Evolutionary conservation across 371 early-diverging fungal genomes (phyloP).

Genomic region (Catenaria anguillulae): DNA sequence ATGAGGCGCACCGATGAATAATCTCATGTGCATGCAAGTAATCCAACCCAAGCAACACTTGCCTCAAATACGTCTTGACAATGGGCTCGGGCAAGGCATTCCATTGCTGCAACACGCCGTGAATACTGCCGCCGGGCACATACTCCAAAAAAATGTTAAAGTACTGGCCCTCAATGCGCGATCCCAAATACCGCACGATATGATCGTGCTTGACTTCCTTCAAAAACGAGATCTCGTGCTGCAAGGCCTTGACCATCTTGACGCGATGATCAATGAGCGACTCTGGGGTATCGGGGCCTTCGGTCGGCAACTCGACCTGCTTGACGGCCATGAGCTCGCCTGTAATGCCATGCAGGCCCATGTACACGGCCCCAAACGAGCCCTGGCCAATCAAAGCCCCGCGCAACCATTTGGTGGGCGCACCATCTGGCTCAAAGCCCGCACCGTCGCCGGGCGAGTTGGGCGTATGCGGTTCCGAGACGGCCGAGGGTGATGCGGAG

Average conservation of each 20-base stretch:
- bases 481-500: not conserved
- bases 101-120: constrained; percentile 62
- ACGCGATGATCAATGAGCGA: constrained; percentile 45
- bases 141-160: constrained; percentile 96
- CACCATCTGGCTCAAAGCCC: not conserved
- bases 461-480: not conserved
- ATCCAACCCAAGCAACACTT: constrained; percentile 81
- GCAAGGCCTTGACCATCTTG: constrained; percentile 64
- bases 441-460: constrained; percentile 1
- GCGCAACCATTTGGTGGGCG: constrained; percentile 53
- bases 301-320: constrained; percentile 74
- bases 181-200: constrained; percentile 87
- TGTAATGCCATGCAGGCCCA: constrained; percentile 66
- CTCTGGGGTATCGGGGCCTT: constrained; percentile 33
- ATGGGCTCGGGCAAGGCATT: constrained; percentile 75
- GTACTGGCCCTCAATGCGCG: constrained; percentile 56
- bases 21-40: constrained; percentile 91
- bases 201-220: constrained; percentile 80
- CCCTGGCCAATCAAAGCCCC: constrained; percentile 91
- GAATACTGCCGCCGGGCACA: constrained; percentile 91
- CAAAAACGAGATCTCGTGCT: constrained; percentile 77
- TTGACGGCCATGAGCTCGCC: constrained; percentile 95
- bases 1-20: constrained; percentile 77
- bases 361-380: constrained; percentile 91
- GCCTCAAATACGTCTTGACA: constrained; percentile 68